Percentiles rank a stretch among this genome's conserved stretches.
phyloP scores from a whole-genome alignment of 768 basidiomycete species.

The Leccinum broughii region DNA sequence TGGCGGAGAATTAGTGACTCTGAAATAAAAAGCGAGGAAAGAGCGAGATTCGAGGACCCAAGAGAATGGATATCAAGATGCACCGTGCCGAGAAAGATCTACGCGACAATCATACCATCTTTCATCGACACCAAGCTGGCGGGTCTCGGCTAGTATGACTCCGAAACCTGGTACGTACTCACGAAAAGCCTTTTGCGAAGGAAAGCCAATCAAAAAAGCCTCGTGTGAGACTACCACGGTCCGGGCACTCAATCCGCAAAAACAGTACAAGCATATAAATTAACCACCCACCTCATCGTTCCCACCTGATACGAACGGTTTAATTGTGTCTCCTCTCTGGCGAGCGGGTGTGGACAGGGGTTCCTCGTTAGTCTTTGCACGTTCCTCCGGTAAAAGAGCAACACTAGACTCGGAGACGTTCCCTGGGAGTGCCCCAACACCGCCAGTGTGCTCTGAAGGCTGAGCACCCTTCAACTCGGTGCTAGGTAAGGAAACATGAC shows the following conservation, averaged over 20 bases:
- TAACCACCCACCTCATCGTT: conserved; percentile 16
- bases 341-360: conserved; percentile 2
- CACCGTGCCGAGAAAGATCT: background rate
- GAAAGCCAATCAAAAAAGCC: background rate
- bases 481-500: conserved; percentile 36
- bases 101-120: background rate
- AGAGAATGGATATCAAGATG: background rate
- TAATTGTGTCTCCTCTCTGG: conserved; percentile 23
- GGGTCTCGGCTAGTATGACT: background rate
- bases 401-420: conserved; percentile 45
- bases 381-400: conserved; percentile 51
- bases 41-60: background rate
- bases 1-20: conserved; percentile 9
- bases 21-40: background rate
- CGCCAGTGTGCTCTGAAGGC: conserved; percentile 36
- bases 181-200: background rate
- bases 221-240: background rate
- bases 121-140: background rate
- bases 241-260: background rate
- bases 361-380: conserved; percentile 19
- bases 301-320: background rate
- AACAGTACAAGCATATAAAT: background rate
- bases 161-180: background rate
- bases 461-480: conserved; percentile 33
- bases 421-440: conserved; percentile 54